These are phyloP conservation scores for Trametes cinnabarina DNA, from an alignment of 768 basidiomycete species.

Conservation along the genomic window DNA sequence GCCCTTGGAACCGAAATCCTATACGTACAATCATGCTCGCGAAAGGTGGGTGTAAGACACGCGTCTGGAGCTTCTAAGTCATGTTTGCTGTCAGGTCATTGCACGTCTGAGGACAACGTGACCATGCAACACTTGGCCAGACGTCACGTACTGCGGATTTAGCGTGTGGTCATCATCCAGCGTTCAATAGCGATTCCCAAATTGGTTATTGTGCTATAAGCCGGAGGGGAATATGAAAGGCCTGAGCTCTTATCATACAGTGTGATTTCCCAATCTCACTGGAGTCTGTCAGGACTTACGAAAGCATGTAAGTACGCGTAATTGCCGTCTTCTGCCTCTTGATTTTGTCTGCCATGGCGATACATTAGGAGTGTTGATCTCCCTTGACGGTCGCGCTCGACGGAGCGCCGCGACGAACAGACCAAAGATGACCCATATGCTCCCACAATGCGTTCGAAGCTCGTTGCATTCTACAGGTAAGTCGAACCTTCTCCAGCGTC, in stretches of 20 bases:
- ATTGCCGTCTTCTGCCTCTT: neutral
- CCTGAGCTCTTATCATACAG: too few relatives aligned
- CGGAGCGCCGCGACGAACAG: slow-evolving; percentile 1
- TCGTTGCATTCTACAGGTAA: neutral
- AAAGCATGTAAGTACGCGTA: too few relatives aligned
- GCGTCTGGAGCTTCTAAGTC: neutral
- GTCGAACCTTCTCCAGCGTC: neutral
- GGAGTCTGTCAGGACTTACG: too few relatives aligned
- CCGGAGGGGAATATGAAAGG: too few relatives aligned
- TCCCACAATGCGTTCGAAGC: neutral
- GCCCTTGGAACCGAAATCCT: neutral
- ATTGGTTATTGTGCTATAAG: too few relatives aligned
- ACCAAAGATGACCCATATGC: neutral
- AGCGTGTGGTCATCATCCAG: neutral
- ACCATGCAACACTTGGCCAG: neutral
- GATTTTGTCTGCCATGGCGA: neutral
- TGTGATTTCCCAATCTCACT: too few relatives aligned
- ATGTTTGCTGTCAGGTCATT: neutral
- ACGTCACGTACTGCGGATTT: neutral
- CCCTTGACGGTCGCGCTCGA: neutral
- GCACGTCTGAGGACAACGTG: neutral
- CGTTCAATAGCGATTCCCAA: too few relatives aligned
- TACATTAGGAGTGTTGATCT: neutral
- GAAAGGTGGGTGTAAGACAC: neutral
- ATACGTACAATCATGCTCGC: too few relatives aligned